Conservation (phyloP, 257 asterid species). For the Lycium ferocissimum region DNA sequence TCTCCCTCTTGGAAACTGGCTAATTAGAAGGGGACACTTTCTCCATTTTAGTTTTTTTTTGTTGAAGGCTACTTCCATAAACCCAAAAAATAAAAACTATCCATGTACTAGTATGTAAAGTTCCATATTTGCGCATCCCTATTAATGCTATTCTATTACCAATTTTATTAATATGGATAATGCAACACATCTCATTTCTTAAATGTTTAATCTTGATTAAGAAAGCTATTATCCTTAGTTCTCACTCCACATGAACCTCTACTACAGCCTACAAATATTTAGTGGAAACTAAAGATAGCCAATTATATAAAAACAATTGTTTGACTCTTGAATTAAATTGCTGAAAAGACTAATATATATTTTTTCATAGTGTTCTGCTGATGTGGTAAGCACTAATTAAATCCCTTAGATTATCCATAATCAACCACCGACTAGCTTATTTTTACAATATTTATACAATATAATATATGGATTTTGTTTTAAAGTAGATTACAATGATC, state of each 20-base stretch:
- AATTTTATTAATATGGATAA: not conserved
- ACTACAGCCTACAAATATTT: not conserved
- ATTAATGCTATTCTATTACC: not conserved
- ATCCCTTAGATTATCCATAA: not conserved
- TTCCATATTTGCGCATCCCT: not conserved
- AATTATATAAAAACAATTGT: not conserved
- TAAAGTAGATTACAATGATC: not conserved
- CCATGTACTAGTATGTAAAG: not conserved
- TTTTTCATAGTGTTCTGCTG: not conserved
- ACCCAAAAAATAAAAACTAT: not conserved
- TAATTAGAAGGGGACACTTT: not conserved
- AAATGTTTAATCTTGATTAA: constrained; percentile 4
- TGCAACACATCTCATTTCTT: not conserved
- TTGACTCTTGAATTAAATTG: not conserved
- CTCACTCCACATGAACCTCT: constrained; percentile 16
- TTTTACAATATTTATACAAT: not conserved
- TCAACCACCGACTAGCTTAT: not conserved
- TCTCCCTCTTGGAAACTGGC: not conserved
- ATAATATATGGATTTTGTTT: not conserved
- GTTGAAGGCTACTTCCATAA: not conserved
- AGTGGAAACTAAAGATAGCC: constrained; percentile 5
- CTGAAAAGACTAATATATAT: not conserved
- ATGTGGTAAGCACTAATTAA: constrained; percentile 19
- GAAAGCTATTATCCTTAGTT: not conserved
- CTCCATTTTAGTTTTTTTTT: not conserved